Conservation (phyloP, 495 filamentous ascomycete species). For the Neurospora terricola region DNA sequence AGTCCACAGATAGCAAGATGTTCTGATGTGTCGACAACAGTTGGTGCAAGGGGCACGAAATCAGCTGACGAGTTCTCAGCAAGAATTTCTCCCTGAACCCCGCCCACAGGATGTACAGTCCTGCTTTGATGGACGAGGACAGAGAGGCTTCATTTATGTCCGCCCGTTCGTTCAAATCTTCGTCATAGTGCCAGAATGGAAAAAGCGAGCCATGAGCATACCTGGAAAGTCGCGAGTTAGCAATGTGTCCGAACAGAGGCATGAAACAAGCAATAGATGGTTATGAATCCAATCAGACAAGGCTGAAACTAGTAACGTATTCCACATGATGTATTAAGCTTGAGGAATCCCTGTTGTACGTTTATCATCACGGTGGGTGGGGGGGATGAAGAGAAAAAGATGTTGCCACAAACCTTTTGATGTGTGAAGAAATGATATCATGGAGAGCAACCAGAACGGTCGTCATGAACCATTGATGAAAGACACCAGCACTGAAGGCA, state of each 20-base stretch:
- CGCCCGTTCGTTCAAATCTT: constrained; percentile 95
- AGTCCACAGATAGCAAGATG: constrained; percentile 12
- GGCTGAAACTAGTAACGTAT: constrained; percentile 78
- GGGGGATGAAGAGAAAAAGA: constrained; percentile 8
- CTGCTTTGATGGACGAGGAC: constrained; percentile 56
- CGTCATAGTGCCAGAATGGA: constrained; percentile 57
- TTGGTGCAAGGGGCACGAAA: constrained; percentile 31
- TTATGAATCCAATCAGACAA: constrained; percentile 65
- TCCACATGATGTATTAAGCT: constrained; percentile 86
- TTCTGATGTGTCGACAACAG: constrained; percentile 2
- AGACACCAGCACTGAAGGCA: constrained; percentile 12
- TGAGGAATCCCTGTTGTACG: constrained; percentile 90
- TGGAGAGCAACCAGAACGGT: background rate
- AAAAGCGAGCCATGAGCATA: constrained; percentile 39
- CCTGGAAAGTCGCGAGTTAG: constrained; percentile 39
- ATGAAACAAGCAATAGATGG: constrained; percentile 16
- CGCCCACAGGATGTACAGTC: constrained; percentile 81
- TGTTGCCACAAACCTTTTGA: constrained; percentile 49
- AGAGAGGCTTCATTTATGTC: constrained; percentile 73
- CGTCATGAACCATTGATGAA: background rate
- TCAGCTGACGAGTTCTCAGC: constrained; percentile 98
- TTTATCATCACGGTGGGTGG: constrained; percentile 66
- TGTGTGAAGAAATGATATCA: background rate
- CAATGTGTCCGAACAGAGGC: constrained; percentile 17
- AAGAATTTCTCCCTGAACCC: constrained; percentile 62